phyloP scores from a whole-genome alignment of 192 early-diverging fungal species.

The Coemansia sp. region DNA sequence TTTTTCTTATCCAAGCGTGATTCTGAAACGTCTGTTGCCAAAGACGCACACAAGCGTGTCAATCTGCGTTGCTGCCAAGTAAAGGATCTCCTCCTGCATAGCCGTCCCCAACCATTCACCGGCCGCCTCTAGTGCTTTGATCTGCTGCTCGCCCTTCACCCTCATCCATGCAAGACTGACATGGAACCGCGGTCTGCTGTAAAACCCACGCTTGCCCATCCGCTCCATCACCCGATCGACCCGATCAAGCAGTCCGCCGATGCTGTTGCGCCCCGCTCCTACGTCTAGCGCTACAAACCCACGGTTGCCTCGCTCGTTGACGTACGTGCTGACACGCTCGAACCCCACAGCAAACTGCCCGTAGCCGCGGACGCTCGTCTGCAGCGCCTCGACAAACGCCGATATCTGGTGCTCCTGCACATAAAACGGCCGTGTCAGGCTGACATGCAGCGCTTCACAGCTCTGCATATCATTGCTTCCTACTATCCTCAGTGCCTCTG shows the following conservation, averaged over 20 bases:
- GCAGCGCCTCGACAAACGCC: constrained; percentile 28
- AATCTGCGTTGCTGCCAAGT: constrained; percentile 37
- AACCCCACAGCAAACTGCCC: constrained; percentile 30
- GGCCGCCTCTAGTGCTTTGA: constrained; percentile 5
- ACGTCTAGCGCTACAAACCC: constrained; percentile 45
- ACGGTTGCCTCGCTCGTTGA: constrained; percentile 33
- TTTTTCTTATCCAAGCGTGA: constrained; percentile 19
- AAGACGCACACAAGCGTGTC: constrained; percentile 37
- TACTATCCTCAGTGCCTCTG: background rate
- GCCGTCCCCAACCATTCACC: constrained; percentile 27
- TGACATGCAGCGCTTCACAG: constrained; percentile 33
- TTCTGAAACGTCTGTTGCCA: constrained; percentile 31
- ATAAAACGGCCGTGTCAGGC: constrained; percentile 48
- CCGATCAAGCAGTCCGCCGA: constrained; percentile 18
- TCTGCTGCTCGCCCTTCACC: constrained; percentile 7
- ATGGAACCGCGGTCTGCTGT: constrained; percentile 42
- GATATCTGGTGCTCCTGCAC: constrained; percentile 49
- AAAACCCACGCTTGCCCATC: constrained; percentile 41
- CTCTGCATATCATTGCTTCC: background rate
- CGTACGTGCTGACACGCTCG: constrained; percentile 17
- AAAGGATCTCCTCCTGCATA: constrained; percentile 40
- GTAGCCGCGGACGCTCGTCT: constrained; percentile 4
- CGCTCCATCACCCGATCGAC: constrained; percentile 43
- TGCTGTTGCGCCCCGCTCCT: constrained; percentile 16
- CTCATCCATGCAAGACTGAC: constrained; percentile 36